Evolutionary conservation across 306 rosid species (phyloP), one percentile per base, ranked within the genome.

Genomic region (Vigna unguiculata): DNA sequence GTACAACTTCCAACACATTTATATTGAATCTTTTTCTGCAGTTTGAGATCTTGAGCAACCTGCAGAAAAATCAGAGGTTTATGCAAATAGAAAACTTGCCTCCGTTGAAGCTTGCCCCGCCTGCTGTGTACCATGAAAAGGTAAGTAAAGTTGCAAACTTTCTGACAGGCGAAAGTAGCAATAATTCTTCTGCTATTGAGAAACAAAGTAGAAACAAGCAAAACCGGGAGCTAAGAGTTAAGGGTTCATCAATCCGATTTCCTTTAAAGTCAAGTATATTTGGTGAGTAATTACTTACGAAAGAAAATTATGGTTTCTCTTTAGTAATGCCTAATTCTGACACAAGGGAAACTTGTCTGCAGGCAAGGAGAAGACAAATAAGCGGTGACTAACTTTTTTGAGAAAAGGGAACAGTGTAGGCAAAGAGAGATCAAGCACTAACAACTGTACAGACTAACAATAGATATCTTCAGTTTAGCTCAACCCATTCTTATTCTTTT

Each of bases 51-150:
- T 82, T 95, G 93, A 82, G 80, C 71, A 87, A 87, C 83, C 83
- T 95, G 83, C 90, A 87, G 81, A 89, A 83, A 59, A 85, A 91
- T 51, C 88, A 85, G 74, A 89, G 91, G 71, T 83, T 91, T 68
- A 87, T 87, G n/a, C 97, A 91, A 85, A 77, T 92, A 62, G 99
- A 95, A 73, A 89, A 80, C 85, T 72, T 91, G 82, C 93, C 97
- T 80, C 99, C 78, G 48, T 62, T 92, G 86, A 88, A 89, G 86
- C 98, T 95, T 64, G 91, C 99, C 43, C 97, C 99, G 1, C 97
- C 97, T 16, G 91, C 99, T 62, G 83, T 95, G 19, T 92, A 95
- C 83, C 99, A 92, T 79, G 99, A 92, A 72, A 95, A 93, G 87
- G 97, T 95, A 32, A 88, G 49, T 77, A 89, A 78, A 76, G 92